Conservation (phyloP, 176 grass and related monocot genomes). For the Bolboschoenus planiculmis region DNA sequence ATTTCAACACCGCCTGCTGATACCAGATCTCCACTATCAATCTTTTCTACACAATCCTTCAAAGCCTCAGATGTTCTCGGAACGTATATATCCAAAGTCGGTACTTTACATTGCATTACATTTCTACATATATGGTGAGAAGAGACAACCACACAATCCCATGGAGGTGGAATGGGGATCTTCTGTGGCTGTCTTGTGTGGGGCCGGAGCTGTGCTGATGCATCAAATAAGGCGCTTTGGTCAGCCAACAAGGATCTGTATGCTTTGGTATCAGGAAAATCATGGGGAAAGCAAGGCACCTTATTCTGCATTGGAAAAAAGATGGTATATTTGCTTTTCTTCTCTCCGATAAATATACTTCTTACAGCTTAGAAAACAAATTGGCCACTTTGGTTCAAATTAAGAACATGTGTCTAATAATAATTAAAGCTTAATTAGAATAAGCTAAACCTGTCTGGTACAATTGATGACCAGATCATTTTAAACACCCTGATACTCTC, state of each 20-base stretch:
- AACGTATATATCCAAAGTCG: constrained; percentile 34
- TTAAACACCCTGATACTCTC: not conserved
- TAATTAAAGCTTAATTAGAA: not conserved
- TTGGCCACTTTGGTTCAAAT: not conserved
- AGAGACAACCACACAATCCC: constrained; percentile 42
- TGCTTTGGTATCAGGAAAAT: constrained; percentile 77
- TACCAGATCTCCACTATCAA: constrained; percentile 29
- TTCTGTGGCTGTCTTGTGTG: constrained; percentile 45
- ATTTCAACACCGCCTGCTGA: constrained; percentile 2
- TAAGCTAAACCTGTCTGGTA: not conserved
- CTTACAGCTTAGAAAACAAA: not conserved
- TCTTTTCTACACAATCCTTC: constrained; percentile 39
- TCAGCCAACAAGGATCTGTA: constrained; percentile 47
- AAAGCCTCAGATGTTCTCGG: constrained; percentile 46
- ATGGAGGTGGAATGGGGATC: constrained; percentile 48
- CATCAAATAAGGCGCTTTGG: constrained; percentile 43
- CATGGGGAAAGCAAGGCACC: constrained; percentile 73
- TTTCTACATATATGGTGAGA: constrained; percentile 27
- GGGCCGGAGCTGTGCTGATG: constrained; percentile 37
- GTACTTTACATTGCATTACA: not conserved
- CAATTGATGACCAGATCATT: not conserved
- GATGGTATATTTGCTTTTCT: not conserved
- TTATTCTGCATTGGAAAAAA: constrained; percentile 40
- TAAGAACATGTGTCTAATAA: not conserved
- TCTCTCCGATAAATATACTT: constrained; percentile 5